Percentiles rank a stretch among this genome's conserved stretches.
Conservation (phyloP, 1,284 basidiomycete genomes). For the Retiboletus flavoniger region DNA sequence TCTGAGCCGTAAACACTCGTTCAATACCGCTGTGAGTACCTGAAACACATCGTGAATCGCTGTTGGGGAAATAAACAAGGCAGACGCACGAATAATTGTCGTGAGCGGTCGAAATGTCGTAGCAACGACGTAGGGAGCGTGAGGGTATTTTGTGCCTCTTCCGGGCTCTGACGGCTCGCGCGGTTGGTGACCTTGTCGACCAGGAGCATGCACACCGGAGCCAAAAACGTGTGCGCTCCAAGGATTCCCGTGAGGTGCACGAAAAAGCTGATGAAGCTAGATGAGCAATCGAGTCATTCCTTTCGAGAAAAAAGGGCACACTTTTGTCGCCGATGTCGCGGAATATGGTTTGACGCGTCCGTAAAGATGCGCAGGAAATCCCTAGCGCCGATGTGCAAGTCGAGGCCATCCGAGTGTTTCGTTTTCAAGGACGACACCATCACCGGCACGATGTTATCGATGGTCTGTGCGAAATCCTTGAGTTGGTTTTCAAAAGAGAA, state of each 20-base stretch:
- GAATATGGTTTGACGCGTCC: slow-evolving; percentile 84
- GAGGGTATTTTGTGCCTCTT: slow-evolving; percentile 61
- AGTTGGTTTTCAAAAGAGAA: not conserved
- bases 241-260: slow-evolving; percentile 86
- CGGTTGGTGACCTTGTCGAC: slow-evolving; percentile 78
- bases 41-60: slow-evolving; percentile 34
- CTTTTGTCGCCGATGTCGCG: slow-evolving; percentile 83
- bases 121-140: slow-evolving; percentile 66
- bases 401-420: slow-evolving; percentile 51
- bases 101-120: slow-evolving; percentile 52
- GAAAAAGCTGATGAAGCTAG: slow-evolving; percentile 68
- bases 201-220: slow-evolving; percentile 83
- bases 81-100: slow-evolving; percentile 54
- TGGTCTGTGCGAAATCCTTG: slow-evolving; percentile 56
- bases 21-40: slow-evolving; percentile 65
- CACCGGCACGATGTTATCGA: slow-evolving; percentile 91
- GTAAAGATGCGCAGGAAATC: slow-evolving; percentile 87
- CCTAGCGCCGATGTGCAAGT: slow-evolving; percentile 64
- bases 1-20: slow-evolving; percentile 65
- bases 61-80: not conserved
- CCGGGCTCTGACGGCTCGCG: slow-evolving; percentile 61
- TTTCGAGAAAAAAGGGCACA: slow-evolving; percentile 37
- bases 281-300: slow-evolving; percentile 13
- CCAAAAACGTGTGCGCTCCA: slow-evolving; percentile 79
- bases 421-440: slow-evolving; percentile 77